Percentiles rank a stretch among this genome's conserved stretches.
These are phyloP conservation scores for Ormosia emarginata DNA, from an alignment of 306 rosid genomes.

Conservation along the genomic window DNA sequence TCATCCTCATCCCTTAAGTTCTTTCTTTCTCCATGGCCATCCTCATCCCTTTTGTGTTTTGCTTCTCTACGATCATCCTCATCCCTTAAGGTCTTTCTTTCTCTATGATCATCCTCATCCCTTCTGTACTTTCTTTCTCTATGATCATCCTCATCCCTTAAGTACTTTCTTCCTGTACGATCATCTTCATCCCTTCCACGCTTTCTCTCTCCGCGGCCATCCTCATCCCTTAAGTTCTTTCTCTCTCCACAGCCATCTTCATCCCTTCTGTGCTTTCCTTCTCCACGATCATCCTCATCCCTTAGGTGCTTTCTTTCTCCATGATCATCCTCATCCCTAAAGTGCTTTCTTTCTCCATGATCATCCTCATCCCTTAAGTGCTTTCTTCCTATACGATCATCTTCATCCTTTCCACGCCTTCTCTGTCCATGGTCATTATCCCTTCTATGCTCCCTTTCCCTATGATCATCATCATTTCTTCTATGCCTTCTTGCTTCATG, in stretches of 20 bases:
- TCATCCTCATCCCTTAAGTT: neutral
- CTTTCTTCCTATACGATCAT: conserved; percentile 11
- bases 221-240: too few relatives aligned
- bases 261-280: neutral
- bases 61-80: neutral
- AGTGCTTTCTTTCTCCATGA: conserved; percentile 9
- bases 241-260: neutral
- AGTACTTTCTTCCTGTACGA: conserved; percentile 4
- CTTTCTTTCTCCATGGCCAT: neutral
- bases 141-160: conserved; percentile 8
- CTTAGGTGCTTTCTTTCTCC: neutral
- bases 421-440: conserved; percentile 21
- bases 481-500: conserved; percentile 27
- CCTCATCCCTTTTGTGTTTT: neutral
- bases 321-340: neutral
- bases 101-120: neutral
- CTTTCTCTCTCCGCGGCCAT: conserved; percentile 32
- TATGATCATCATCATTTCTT: conserved; percentile 18
- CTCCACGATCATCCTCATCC: neutral
- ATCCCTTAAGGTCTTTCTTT: neutral
- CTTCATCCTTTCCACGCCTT: conserved; percentile 17
- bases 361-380: neutral
- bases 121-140: neutral
- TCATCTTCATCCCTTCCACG: conserved; percentile 26
- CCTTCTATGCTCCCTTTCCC: neutral